These are phyloP conservation scores for Gaultheria prostrata DNA, from an alignment of 148 eudicot genomes.

Conservation along the genomic window DNA sequence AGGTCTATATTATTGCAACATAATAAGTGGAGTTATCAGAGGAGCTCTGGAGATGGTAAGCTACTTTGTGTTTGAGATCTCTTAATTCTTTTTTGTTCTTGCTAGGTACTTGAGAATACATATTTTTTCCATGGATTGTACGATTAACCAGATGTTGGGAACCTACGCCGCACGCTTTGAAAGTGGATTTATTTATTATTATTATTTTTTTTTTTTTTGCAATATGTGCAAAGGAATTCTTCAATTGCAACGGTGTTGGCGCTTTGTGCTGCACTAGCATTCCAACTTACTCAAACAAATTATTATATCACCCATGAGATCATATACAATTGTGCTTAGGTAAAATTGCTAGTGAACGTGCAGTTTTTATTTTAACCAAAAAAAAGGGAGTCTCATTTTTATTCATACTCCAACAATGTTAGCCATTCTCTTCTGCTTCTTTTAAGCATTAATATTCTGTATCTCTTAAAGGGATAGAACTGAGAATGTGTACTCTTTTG, in stretches of 20 bases:
- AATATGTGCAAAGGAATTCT: not conserved
- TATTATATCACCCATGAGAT: not conserved
- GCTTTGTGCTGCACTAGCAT: not conserved
- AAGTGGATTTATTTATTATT: not conserved
- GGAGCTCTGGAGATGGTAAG: conserved; percentile 98
- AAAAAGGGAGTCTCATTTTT: no score
- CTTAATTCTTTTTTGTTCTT: not conserved
- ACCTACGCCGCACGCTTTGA: not conserved
- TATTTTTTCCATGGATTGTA: not conserved
- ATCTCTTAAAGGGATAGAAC: no score
- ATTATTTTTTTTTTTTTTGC: not conserved
- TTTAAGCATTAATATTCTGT: no score
- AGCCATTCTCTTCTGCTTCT: no score
- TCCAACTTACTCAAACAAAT: not conserved
- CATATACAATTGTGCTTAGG: no score
- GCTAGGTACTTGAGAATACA: not conserved
- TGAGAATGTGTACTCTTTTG: no score
- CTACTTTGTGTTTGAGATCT: conserved; percentile 7
- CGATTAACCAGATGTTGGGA: not conserved
- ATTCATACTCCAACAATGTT: no score
- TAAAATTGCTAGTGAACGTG: no score
- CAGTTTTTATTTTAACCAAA: no score
- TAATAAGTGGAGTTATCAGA: conserved; percentile 84
- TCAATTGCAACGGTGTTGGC: not conserved
- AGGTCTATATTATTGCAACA: conserved; percentile 90